Percentiles rank a stretch among this genome's conserved stretches.
Evolutionary conservation across 2,329 filamentous ascomycete species (phyloP).

Genomic region (Trichoderma lentiforme): DNA sequence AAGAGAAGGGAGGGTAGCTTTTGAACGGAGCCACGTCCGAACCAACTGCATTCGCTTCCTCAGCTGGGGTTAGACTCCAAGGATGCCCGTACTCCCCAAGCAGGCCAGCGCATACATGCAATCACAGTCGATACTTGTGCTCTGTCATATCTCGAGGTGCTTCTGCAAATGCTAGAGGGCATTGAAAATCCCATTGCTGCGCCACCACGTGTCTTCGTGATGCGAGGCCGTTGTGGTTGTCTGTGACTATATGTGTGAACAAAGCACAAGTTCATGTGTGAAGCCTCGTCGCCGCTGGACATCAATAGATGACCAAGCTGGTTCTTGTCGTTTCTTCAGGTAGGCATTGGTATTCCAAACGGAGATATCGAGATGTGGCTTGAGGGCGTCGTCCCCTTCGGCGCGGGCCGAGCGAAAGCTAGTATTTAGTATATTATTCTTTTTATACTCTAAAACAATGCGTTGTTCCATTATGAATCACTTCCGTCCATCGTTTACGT

Average conservation of each 20-base stretch:
- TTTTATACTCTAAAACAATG: background rate
- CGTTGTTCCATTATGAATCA: background rate
- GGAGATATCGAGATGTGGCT: background rate
- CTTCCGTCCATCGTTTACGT: background rate
- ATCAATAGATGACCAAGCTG: background rate
- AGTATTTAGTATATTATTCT: background rate
- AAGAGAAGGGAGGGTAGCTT: slow-evolving; percentile 1
- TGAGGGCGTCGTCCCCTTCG: background rate
- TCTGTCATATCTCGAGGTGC: background rate
- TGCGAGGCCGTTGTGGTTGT: background rate
- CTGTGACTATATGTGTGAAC: background rate
- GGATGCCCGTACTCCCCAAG: background rate
- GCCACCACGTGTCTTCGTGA: slow-evolving; percentile 9
- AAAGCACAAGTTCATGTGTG: background rate
- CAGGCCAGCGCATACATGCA: slow-evolving; percentile 14
- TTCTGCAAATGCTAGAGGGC: background rate
- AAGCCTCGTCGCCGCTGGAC: background rate
- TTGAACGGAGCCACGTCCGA: background rate
- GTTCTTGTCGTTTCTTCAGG: background rate
- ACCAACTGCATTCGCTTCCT: background rate
- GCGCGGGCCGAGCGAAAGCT: background rate
- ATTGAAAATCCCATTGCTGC: slow-evolving; percentile 5
- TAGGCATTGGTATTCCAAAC: background rate
- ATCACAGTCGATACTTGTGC: background rate
- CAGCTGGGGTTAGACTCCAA: background rate